Conservation (phyloP, 306 rosid species). For the Echinosophora koreensis region DNA sequence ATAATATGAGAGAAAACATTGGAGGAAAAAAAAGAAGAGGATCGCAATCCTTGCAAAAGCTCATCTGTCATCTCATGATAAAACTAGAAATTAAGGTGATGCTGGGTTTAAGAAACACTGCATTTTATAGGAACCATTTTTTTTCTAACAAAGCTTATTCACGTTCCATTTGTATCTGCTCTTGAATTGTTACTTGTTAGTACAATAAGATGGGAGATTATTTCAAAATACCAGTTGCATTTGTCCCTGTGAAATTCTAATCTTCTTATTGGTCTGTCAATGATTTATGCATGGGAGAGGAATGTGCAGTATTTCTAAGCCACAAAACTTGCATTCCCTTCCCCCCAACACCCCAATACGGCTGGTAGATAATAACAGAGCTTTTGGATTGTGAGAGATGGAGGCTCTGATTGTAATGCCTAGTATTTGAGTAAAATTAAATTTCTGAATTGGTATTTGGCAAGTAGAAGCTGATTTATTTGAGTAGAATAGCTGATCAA, state of each 20-base stretch:
- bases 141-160: neutral
- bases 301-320: neutral
- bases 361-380: neutral
- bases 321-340: neutral
- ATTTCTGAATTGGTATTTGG: neutral
- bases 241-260: neutral
- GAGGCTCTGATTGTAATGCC: neutral
- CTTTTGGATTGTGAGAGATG: neutral
- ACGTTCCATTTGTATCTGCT: neutral
- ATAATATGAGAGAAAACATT: too few relatives aligned
- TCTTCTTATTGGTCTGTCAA: neutral
- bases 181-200: neutral
- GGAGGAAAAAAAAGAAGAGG: too few relatives aligned
- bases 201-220: neutral
- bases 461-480: neutral
- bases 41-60: too few relatives aligned
- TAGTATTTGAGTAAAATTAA: neutral
- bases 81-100: neutral
- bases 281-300: neutral
- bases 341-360: neutral
- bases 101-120: too few relatives aligned
- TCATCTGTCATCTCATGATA: too few relatives aligned
- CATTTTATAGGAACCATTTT: neutral
- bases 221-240: neutral
- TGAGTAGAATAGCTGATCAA: neutral